Base-by-base conservation (phyloP, 2,329 filamentous ascomycete species). In the Ploettnerulaceae sp. region DNA sequence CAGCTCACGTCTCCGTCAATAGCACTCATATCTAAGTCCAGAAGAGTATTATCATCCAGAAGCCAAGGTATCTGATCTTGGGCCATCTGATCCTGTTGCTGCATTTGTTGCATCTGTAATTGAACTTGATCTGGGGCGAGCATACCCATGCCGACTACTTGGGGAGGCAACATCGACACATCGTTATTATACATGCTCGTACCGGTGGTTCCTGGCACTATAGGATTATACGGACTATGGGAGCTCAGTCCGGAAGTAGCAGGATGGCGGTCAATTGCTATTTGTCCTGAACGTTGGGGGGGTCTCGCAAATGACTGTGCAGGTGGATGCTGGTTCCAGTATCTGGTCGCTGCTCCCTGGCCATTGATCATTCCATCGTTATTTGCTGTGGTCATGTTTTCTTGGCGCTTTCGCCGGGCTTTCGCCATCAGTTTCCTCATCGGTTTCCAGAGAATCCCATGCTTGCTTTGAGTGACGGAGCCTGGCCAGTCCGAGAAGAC, bases 391-490 rank as follows among this genome's bases (percentile, higher is more conserved):
- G 64, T 62, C 14, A 73, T 58, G 45, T 79, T 77, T 45, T 71
- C 71, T 32, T 71, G 68, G 38, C 79, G 69, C 33, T 73, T 74
- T 9, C 70, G 69, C 34, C 68, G 67, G 9, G 81, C 81, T 58
- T 77, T 79, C 11, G 70, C 70, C 65, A 84, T 75, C 2, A 85
- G 66, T 52, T 76, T 80, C 20, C 72, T 68, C 36, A 86, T 66
- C 0, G 81, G 81, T 33, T 75, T 74, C 81, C 82, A 85, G 0
- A 84, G 64, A 66, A 78, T 76, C 3, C 76, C 74, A 41, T 71
- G 72, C 43, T 70, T 72, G n/a, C 65, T 64, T 12, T 66, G 54
- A 8, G 29, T 39, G 3, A 60, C 52, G 2, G 45, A 47, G 5
- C 37, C 45, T 15, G 45, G 55, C 60, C 59, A 63, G 18, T 55